A percentile compares a stretch with the other conserved stretches of the same genome.
Conservation (phyloP, 352 stramenopile species). For the Pythium oligandrum region DNA sequence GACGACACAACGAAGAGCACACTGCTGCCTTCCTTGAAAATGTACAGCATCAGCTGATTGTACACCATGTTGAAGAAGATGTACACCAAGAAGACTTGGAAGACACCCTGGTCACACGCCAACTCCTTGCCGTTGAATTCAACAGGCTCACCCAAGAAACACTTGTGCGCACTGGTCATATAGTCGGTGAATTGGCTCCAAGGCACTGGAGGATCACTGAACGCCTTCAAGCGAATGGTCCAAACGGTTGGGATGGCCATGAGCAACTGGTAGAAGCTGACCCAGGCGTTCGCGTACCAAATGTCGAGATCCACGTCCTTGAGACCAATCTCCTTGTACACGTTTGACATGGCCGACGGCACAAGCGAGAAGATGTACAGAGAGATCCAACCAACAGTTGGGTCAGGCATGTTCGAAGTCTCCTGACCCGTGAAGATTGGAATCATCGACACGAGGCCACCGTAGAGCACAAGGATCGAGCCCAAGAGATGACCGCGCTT, state of each 20-base stretch:
- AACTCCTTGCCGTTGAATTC: slow-evolving; percentile 56
- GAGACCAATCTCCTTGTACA: slow-evolving; percentile 88
- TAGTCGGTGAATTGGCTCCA: slow-evolving; percentile 72
- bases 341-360: slow-evolving; percentile 67
- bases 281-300: slow-evolving; percentile 86
- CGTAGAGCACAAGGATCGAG: slow-evolving; percentile 83
- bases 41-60: slow-evolving; percentile 88
- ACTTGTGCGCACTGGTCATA: slow-evolving; percentile 59
- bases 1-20: slow-evolving; percentile 87
- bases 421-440: slow-evolving; percentile 63
- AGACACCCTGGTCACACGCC: slow-evolving; percentile 58
- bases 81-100: slow-evolving; percentile 77
- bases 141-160: slow-evolving; percentile 69
- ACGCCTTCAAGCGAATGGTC: slow-evolving; percentile 75
- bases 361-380: slow-evolving; percentile 77
- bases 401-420: slow-evolving; percentile 66
- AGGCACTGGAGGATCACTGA: slow-evolving; percentile 71
- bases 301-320: slow-evolving; percentile 87
- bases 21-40: slow-evolving; percentile 87
- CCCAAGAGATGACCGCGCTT: slow-evolving; percentile 81
- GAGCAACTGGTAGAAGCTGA: slow-evolving; percentile 81
- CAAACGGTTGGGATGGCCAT: slow-evolving; percentile 67
- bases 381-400: slow-evolving; percentile 67
- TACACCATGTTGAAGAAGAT: slow-evolving; percentile 87
- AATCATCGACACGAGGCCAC: slow-evolving; percentile 82